These are phyloP conservation scores for Calocera cornea DNA, from an alignment of 768 basidiomycete species.

Conservation along the genomic window DNA sequence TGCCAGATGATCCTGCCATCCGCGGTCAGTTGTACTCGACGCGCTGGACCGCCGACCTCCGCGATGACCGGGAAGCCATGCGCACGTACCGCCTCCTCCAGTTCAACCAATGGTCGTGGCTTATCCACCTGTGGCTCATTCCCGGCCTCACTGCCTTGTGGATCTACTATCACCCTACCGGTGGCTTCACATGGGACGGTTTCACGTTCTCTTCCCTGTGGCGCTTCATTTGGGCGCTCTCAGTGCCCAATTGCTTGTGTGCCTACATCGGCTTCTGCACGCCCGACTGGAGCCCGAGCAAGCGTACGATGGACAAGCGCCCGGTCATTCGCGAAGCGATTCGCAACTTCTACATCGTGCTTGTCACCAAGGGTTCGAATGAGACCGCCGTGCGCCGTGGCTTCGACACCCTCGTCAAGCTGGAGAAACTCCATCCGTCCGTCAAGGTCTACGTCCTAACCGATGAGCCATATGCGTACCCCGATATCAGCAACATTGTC, in stretches of 20 bases:
- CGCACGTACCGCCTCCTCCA: constrained; percentile 17
- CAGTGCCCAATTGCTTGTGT: constrained; percentile 22
- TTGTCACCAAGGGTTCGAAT: constrained; percentile 24
- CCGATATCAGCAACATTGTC: constrained; percentile 24
- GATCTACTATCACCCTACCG: constrained; percentile 20
- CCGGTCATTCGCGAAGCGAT: constrained; percentile 21
- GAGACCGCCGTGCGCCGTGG: constrained; percentile 22
- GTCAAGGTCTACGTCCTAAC: constrained; percentile 22
- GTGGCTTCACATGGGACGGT: constrained; percentile 15
- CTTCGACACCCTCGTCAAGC: constrained; percentile 22
- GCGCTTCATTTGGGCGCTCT: constrained; percentile 22
- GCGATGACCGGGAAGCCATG: constrained; percentile 19
- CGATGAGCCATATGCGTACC: constrained; percentile 21
- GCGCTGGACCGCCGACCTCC: constrained; percentile 20
- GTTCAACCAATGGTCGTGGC: constrained; percentile 20
- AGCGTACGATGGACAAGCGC: constrained; percentile 18
- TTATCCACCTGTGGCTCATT: constrained; percentile 21
- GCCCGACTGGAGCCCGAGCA: constrained; percentile 18
- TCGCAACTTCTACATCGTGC: constrained; percentile 24
- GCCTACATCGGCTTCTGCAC: constrained; percentile 22
- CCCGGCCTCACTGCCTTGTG: constrained; percentile 19
- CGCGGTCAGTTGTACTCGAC: constrained; percentile 23
- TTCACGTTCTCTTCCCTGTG: constrained; percentile 21
- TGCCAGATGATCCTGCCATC: constrained; percentile 21
- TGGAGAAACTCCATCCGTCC: constrained; percentile 23